Percentiles rank a stretch among this genome's conserved stretches.
phyloP scores from a whole-genome alignment of 345 rosid genomes.

The Raphanus raphanistrum region DNA sequence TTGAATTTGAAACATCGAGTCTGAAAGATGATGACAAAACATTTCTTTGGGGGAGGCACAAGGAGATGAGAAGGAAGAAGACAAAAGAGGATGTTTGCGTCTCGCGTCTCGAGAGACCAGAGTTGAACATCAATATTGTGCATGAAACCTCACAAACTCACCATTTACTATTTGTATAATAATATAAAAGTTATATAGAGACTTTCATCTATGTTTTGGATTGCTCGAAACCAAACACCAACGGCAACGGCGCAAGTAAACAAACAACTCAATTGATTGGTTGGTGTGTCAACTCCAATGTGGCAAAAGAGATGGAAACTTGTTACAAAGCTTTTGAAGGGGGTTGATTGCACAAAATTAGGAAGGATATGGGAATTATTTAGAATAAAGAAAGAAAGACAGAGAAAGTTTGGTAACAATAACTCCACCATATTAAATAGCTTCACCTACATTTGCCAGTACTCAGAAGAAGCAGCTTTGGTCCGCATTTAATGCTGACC shows the following conservation, averaged over 20 bases:
- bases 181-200: background rate
- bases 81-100: conserved; percentile 34
- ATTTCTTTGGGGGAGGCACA: conserved; percentile 13
- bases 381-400: background rate
- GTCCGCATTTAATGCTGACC: conserved; percentile 41
- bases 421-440: conserved; percentile 32
- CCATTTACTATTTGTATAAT: conserved; percentile 3
- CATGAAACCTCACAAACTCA: conserved; percentile 28
- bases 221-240: conserved; percentile 37
- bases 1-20: conserved; percentile 19
- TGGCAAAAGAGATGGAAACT: conserved; percentile 29
- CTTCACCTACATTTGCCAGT: conserved; percentile 41
- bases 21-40: conserved; percentile 28
- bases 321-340: conserved; percentile 24
- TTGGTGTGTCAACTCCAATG: conserved; percentile 18
- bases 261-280: conserved; percentile 1
- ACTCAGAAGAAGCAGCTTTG: conserved; percentile 37
- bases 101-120: conserved; percentile 31
- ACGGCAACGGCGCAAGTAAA: conserved; percentile 35
- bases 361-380: conserved; percentile 11
- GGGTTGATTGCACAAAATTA: conserved; percentile 34
- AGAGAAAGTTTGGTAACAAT: conserved; percentile 38
- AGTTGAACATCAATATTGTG: conserved; percentile 12
- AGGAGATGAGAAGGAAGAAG: conserved; percentile 35
- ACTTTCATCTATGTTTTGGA: conserved; percentile 23